Base-by-base conservation (phyloP, 2,329 filamentous ascomycete genomes). In the Claviceps maximensis region DNA sequence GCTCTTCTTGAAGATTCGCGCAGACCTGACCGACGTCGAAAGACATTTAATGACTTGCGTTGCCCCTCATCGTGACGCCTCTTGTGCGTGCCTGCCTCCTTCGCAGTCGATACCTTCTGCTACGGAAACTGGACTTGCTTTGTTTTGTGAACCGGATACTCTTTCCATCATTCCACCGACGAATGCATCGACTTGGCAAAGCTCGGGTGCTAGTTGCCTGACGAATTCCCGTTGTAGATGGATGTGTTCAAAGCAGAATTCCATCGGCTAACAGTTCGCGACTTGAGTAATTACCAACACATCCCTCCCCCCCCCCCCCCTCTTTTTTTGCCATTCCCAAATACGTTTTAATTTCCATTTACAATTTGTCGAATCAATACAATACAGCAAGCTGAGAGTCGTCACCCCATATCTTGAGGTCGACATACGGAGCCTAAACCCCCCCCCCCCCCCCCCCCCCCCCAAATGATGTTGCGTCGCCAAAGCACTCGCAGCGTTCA, bases 381-480 rank as follows among this genome's bases (percentile, higher is more conserved):
- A 41, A 51, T 51, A 50, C 38, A 36, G 23, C 51, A 36, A 25
- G 21, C 31, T 17, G 44, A 36, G 25, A 41, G 7, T n/a, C 23
- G 46, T 41, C 36, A 38, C 8, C 8, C 21, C 33, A 27, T 2
- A 27, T 13, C 45, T 17, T 15, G 13, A 51, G 19, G 36, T 38
- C 38, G 33, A 41, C 8, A n/a, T 36, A 50, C 41, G 19, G 19
- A 46, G 29, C n/a, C 12, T 17, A 25, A 31, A n/a, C 6, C 5
- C 5, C 21, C 6, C 19, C 31, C 9, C 17, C 17, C 17, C 15
- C 31, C n/a, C 45, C 31, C 29, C 4, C 4, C 4, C 13, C 7
- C 31, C 31, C 48, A 50, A 56, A 62, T 59, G 29, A 79, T 80
- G 77, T 68, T 76, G 51, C 73, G 71, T 56, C 70, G 71, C 38